Conservation (phyloP, 441 rosid genomes). For the Eruca vesicaria region DNA sequence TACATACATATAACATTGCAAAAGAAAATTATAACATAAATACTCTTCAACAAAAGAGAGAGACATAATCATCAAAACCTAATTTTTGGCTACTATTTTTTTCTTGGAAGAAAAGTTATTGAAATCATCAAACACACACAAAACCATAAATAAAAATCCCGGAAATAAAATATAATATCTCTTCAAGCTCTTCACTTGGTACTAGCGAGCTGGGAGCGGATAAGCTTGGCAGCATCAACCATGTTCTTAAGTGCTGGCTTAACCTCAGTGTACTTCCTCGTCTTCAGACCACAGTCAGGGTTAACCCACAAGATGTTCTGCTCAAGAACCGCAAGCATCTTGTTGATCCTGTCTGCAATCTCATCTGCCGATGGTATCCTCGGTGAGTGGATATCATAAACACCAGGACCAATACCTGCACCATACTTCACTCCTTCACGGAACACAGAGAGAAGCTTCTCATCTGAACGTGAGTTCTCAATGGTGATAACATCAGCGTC, state of each 20-base stretch:
- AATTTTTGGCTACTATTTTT: constrained; percentile 10
- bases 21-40: not conserved
- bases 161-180: not conserved
- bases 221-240: constrained; percentile 93
- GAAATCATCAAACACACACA: constrained; percentile 22
- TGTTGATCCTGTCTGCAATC: constrained; percentile 91
- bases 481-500: constrained; percentile 98
- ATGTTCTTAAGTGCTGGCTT: constrained; percentile 87
- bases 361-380: constrained; percentile 90
- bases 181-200: constrained; percentile 59
- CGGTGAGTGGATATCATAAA: constrained; percentile 94
- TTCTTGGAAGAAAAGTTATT: constrained; percentile 32
- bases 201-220: constrained; percentile 85
- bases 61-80: constrained; percentile 35
- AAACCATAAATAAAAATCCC: constrained; percentile 21
- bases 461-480: constrained; percentile 96
- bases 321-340: constrained; percentile 97
- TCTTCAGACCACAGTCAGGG: constrained; percentile 98
- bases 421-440: constrained; percentile 98
- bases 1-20: constrained; percentile 20
- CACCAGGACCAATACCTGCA: constrained; percentile 98
- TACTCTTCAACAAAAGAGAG: not conserved
- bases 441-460: constrained; percentile 96
- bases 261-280: constrained; percentile 89
- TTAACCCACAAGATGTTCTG: constrained; percentile 94